Conservation (phyloP, 2,329 filamentous ascomycete species). For the Colletotrichum godetiae region DNA sequence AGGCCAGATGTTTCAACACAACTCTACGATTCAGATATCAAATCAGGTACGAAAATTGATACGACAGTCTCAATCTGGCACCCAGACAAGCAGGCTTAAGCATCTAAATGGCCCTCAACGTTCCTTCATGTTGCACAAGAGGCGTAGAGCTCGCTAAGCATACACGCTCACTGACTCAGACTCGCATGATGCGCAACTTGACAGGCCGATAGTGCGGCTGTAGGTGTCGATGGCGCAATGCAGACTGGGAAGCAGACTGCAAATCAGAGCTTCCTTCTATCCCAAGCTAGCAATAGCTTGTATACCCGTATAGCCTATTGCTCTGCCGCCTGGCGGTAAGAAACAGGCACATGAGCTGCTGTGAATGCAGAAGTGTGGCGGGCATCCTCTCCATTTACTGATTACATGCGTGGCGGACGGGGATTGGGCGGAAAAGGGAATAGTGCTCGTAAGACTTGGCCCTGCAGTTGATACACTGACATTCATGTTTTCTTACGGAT, state of each 20-base stretch:
- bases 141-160: background rate
- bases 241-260: background rate
- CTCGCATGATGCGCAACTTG: background rate
- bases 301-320: slow-evolving; percentile 4
- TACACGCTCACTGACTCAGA: background rate
- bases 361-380: background rate
- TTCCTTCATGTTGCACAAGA: background rate
- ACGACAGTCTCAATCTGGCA: background rate
- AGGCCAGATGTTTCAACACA: background rate
- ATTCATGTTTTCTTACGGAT: background rate
- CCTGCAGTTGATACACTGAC: background rate
- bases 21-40: background rate
- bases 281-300: slow-evolving; percentile 8
- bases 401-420: slow-evolving; percentile 4
- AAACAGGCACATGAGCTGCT: background rate
- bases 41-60: background rate
- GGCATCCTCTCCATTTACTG: background rate
- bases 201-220: slow-evolving; percentile 4
- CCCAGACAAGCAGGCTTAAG: background rate
- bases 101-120: background rate
- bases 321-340: background rate
- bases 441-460: background rate
- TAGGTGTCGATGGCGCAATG: slow-evolving; percentile 5
- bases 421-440: slow-evolving; percentile 1
- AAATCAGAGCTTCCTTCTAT: background rate